Evolutionary conservation across 2,329 filamentous ascomycete species (phyloP).

Genomic region (Capronia americana): DNA sequence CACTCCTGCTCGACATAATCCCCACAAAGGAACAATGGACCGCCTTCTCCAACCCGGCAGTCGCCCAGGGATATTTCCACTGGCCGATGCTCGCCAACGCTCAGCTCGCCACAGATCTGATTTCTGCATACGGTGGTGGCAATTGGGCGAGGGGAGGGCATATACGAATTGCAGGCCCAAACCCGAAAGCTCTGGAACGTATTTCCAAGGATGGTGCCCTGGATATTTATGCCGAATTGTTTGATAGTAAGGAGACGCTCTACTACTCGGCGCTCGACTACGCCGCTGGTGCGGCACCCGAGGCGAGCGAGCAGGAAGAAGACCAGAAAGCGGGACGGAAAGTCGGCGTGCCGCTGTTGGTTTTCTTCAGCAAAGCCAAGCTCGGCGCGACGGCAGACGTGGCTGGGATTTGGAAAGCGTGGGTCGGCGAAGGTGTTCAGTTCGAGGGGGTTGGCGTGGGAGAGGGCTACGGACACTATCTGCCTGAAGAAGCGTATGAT

Average conservation of each 20-base stretch:
- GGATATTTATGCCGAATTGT: conserved; percentile 53
- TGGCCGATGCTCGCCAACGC: conserved; percentile 60
- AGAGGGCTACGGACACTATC: conserved; percentile 51
- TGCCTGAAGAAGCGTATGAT: conserved; percentile 55
- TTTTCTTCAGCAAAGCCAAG: conserved; percentile 53
- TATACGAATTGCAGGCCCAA: conserved; percentile 42
- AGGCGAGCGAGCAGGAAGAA: conserved; percentile 51
- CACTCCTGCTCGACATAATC: conserved; percentile 58
- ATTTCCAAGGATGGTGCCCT: conserved; percentile 47
- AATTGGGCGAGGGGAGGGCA: conserved; percentile 48
- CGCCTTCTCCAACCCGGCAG: conserved; percentile 48
- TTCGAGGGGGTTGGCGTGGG: conserved; percentile 36
- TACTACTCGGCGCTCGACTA: conserved; percentile 57
- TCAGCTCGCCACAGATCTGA: conserved; percentile 52
- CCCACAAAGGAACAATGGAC: conserved; percentile 57
- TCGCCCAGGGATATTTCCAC: conserved; percentile 54
- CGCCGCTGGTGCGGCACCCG: conserved; percentile 50
- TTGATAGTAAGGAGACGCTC: conserved; percentile 52
- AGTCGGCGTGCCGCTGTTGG: conserved; percentile 51
- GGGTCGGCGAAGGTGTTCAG: conserved; percentile 45
- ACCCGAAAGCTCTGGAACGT: conserved; percentile 30
- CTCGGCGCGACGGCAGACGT: conserved; percentile 49
- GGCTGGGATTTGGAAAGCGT: conserved; percentile 52
- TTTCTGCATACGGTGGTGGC: conserved; percentile 52
- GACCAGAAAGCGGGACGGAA: conserved; percentile 56